Evolutionary conservation across 805 yeast species (phyloP), one percentile per base, ranked within the genome.

Genomic region (Priceomyces carsonii): DNA sequence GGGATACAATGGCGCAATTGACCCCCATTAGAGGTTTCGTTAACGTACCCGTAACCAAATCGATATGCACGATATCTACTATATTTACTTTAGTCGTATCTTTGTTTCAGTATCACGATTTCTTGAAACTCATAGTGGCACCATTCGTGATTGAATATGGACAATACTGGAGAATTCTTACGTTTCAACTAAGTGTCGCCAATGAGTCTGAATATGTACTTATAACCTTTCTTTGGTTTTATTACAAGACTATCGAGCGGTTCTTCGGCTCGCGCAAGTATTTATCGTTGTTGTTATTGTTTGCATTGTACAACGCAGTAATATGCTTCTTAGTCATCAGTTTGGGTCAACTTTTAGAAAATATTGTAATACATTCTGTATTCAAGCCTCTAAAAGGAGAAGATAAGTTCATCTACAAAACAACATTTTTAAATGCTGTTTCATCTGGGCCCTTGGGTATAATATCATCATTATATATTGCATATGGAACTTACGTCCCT

Each of bases 201-300:
- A 79, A 77, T 49, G 85, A 79, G 50, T 71, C 82, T 4, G 85
- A 81, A 53, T 76, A 71, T 39, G 38, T 75, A 14, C 44, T 78
- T 3, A 50, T 69, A 2, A 50, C 71, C 8, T 53, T 75, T 9
- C 48, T 80, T 25, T 52, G 77, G 67, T 66, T 76, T 38, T 73
- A 73, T 32, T 70, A 71, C 47, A 77, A 80, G 51, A 71, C 67
- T 26, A 43, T 81, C 33, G 88, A 81, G 55, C 53, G 86, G 33
- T 55, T 75, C 32, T 70, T 70, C 48, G 86, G 86, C 1, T 69
- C 80, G 8, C 55, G 71, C 30, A 77, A 75, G 45, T 77, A 77
- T 44, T 44, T 75, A 8, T 69, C 78, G 23, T 48, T 75, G 10
- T 50, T 80, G 2, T 36, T 66, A 1, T 45, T 78, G 26, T 58